Evolutionary conservation across 176 grass and related monocot species (phyloP).

Genomic region (Metroxylon sagu): DNA sequence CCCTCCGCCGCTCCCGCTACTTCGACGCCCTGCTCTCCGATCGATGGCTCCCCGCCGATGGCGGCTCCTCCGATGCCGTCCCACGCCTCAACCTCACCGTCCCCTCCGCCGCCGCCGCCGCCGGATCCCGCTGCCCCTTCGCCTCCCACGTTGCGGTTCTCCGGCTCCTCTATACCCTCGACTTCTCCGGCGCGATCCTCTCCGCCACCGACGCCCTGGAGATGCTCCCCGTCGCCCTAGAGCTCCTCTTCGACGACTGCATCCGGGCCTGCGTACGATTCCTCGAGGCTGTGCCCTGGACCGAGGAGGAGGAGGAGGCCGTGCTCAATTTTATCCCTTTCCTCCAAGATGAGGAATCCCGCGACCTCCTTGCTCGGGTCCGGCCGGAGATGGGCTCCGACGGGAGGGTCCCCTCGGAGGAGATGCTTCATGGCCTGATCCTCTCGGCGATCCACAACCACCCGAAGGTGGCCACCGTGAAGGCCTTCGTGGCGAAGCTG

Average conservation of each 20-base stretch:
- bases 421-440: slow-evolving; percentile 67
- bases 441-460: slow-evolving; percentile 61
- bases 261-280: slow-evolving; percentile 36
- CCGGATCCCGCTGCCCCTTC: slow-evolving; percentile 26
- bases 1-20: slow-evolving; percentile 35
- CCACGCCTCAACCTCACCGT: slow-evolving; percentile 10
- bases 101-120: not conserved
- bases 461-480: slow-evolving; percentile 47
- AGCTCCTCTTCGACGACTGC: slow-evolving; percentile 56
- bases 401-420: slow-evolving; percentile 25
- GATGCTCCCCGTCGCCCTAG: slow-evolving; percentile 45
- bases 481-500: slow-evolving; percentile 84
- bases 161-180: slow-evolving; percentile 51
- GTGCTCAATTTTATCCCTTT: slow-evolving; percentile 47
- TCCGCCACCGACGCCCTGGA: slow-evolving; percentile 45
- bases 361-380: slow-evolving; percentile 44
- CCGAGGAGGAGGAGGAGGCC: slow-evolving; percentile 33
- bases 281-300: slow-evolving; percentile 67
- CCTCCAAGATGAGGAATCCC: slow-evolving; percentile 44
- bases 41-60: slow-evolving; percentile 19
- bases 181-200: slow-evolving; percentile 38
- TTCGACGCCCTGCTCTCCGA: slow-evolving; percentile 47
- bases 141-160: slow-evolving; percentile 47
- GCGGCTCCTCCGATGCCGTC: no score
- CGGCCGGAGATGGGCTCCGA: not conserved